Evolutionary conservation across 345 rosid species (phyloP).

Genomic region (Clarkia xantiana): DNA sequence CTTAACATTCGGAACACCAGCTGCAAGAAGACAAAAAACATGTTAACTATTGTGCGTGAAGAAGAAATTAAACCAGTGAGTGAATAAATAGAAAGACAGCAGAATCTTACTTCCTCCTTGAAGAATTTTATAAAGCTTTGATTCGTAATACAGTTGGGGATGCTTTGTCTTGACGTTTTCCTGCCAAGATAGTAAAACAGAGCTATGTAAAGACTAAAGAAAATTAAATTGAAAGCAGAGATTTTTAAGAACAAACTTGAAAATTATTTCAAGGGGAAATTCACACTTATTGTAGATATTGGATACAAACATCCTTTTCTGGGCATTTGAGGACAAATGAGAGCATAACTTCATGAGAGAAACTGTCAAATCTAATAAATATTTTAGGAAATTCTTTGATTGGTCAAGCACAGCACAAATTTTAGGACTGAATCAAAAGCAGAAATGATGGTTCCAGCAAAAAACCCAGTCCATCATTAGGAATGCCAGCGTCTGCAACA

Average conservation of each 20-base stretch:
- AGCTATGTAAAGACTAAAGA: too few relatives aligned
- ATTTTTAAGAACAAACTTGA: too few relatives aligned
- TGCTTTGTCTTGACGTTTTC: constrained; percentile 88
- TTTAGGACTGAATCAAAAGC: too few relatives aligned
- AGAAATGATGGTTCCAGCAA: neutral
- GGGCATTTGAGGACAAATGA: too few relatives aligned
- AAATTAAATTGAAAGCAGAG: too few relatives aligned
- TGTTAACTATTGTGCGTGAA: neutral
- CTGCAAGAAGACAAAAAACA: constrained; percentile 24
- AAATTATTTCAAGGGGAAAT: too few relatives aligned
- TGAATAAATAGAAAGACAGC: neutral
- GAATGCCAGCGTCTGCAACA: neutral
- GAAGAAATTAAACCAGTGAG: neutral
- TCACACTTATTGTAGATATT: too few relatives aligned
- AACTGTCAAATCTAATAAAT: too few relatives aligned
- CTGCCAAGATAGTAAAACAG: constrained; percentile 14
- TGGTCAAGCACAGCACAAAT: too few relatives aligned
- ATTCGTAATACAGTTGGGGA: constrained; percentile 80
- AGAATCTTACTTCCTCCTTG: constrained; percentile 79
- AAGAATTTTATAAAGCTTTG: constrained; percentile 69
- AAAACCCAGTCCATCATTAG: neutral
- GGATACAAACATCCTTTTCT: too few relatives aligned
- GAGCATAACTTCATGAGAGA: too few relatives aligned
- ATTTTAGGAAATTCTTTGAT: too few relatives aligned
- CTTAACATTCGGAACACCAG: constrained; percentile 65